Conservation (phyloP, 371 early-diverging fungal species). For the Batrachochytrium dendrobatidis region DNA sequence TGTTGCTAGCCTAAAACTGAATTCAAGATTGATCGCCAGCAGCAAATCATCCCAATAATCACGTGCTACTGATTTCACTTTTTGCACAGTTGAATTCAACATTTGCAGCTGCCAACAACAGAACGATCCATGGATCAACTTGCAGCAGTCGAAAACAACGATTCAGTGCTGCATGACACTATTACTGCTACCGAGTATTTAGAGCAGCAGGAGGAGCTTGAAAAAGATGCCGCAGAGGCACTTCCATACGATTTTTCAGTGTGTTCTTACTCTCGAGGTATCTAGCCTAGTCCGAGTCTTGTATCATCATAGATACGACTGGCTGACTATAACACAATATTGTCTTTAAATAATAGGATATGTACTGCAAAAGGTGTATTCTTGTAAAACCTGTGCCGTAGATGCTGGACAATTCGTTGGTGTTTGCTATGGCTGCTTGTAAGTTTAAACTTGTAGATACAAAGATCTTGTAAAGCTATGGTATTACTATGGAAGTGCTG, state of each 20-base stretch:
- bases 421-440: slow-evolving; percentile 32
- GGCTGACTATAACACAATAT: not conserved
- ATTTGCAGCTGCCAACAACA: too few relatives aligned
- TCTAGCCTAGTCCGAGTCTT: slow-evolving; percentile 30
- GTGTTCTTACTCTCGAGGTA: not conserved
- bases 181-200: slow-evolving; percentile 54
- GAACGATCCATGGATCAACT: too few relatives aligned
- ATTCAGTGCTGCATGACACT: too few relatives aligned
- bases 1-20: too few relatives aligned
- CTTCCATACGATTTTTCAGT: slow-evolving; percentile 31
- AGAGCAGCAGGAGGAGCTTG: slow-evolving; percentile 43
- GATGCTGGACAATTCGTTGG: slow-evolving; percentile 7
- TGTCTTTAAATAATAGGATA: slow-evolving; percentile 46
- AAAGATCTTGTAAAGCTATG: not conserved
- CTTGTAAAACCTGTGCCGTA: slow-evolving; percentile 68
- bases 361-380: slow-evolving; percentile 73
- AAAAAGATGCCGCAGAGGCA: slow-evolving; percentile 47
- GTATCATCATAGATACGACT: not conserved
- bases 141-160: too few relatives aligned
- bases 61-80: too few relatives aligned
- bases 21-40: too few relatives aligned
- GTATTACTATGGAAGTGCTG: not conserved
- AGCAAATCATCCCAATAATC: too few relatives aligned
- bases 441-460: not conserved
- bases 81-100: too few relatives aligned